Evolutionary conservation across 2,329 filamentous ascomycete species (phyloP), one percentile per base, ranked within the genome.

Genomic region (Nemania sp.): DNA sequence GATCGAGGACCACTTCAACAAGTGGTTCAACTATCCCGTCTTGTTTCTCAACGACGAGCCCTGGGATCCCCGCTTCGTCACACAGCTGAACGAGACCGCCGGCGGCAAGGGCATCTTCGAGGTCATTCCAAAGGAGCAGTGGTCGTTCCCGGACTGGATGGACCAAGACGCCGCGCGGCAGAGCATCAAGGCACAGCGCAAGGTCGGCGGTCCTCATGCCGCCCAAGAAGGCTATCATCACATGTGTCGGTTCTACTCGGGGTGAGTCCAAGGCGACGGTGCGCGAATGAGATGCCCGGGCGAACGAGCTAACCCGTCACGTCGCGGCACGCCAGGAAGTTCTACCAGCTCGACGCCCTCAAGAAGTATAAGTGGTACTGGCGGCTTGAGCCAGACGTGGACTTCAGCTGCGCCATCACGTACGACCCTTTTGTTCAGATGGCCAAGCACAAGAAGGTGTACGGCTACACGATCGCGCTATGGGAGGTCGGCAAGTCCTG

Each of bases 361-460:
- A 70, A 71, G 63, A 70, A 75, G 47, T 80, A 78, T 72, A 78
- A 76, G 65, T 80, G 78, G 77, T 80, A 80, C 70, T 80, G 78
- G 78, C 73, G 78, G 12, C 69, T 80, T 20, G 78, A 80, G 59
- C 77, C 78, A 18, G 75, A 79, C 54, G 76, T 79, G 55, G 73
- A 79, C 53, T 80, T 77, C 63, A 75, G 72, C 62, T 80, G 78
- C 71, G 74, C 76, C 54, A 76, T 80, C 39, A 78, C 77, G n/a
- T 80, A 80, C 69, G 78, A 80, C 65, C 78, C 78, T 13, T 80
- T 80, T 54, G 76, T 75, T 20, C 75, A 80, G 63, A 80, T 80
- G 78, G 76, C 76, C 52, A 71, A 72, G 59, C 74, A 74, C 65
- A 71, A 73, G 58, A 80, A 80, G 64, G 73, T 77, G 18, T 80